phyloP scores from a whole-genome alignment of 805 yeast species.

The Ogataea corticis region DNA sequence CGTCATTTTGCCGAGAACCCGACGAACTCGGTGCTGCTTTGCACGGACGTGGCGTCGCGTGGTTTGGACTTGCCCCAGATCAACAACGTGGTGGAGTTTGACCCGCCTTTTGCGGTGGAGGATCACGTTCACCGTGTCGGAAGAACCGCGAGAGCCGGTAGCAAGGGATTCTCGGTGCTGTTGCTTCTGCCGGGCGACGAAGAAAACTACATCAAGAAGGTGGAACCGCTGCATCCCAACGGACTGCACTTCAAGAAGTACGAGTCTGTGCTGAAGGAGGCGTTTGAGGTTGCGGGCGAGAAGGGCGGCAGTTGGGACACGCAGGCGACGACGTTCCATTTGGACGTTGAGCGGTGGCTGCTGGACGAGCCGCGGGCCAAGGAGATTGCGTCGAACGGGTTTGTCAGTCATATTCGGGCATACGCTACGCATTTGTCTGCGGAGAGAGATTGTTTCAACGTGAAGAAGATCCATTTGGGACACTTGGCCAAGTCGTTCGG shows the following conservation, averaged over 20 bases:
- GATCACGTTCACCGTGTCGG: conserved; percentile 98
- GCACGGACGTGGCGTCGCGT: conserved; percentile 98
- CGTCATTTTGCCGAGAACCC: conserved; percentile 53
- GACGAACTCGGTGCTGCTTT: conserved; percentile 61
- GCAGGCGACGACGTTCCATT: conserved; percentile 95
- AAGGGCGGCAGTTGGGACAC: conserved; percentile 70
- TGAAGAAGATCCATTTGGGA: conserved; percentile 84
- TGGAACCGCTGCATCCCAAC: conserved; percentile 54
- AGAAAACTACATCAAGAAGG: conserved; percentile 73
- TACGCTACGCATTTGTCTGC: conserved; percentile 89
- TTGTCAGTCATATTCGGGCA: conserved; percentile 87
- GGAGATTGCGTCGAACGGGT: conserved; percentile 74
- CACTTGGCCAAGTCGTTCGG: conserved; percentile 96
- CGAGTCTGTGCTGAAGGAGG: conserved; percentile 39
- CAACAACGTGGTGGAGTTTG: conserved; percentile 84
- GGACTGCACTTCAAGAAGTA: conserved; percentile 48
- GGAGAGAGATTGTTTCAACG: conserved; percentile 80
- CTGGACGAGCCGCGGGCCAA: conserved; percentile 64
- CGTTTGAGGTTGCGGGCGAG: conserved; percentile 26
- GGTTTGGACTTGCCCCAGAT: conserved; percentile 92
- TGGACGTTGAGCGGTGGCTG: conserved; percentile 85
- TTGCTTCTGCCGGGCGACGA: conserved; percentile 88
- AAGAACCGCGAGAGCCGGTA: conserved; percentile 98
- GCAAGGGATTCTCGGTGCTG: conserved; percentile 71
- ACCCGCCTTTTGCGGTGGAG: conserved; percentile 91